These are phyloP conservation scores for Pyrenula massariospora DNA, from an alignment of 495 filamentous ascomycete genomes.

Conservation along the genomic window DNA sequence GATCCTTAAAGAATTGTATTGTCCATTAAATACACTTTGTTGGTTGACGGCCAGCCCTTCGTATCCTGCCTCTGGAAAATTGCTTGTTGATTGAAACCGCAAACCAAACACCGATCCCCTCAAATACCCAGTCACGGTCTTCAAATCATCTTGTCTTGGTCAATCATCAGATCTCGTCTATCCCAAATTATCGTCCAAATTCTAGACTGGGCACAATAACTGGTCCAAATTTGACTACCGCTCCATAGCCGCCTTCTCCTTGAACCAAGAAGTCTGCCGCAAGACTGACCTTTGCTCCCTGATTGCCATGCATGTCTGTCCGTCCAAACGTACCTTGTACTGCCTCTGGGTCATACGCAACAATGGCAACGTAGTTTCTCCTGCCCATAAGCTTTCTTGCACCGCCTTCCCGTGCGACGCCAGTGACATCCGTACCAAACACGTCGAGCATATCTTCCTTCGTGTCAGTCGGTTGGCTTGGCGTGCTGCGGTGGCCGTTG, in stretches of 20 bases:
- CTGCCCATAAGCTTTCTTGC: constrained; percentile 82
- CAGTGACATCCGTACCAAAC: constrained; percentile 81
- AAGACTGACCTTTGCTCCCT: constrained; percentile 64
- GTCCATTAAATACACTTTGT: too few relatives aligned
- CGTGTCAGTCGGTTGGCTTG: constrained; percentile 51
- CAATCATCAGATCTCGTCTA: background rate
- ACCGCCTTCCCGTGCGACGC: constrained; percentile 51
- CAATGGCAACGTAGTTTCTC: constrained; percentile 87
- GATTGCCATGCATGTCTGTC: constrained; percentile 24
- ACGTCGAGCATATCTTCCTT: constrained; percentile 99
- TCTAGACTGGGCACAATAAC: constrained; percentile 91
- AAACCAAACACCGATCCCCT: background rate
- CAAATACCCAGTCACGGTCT: background rate
- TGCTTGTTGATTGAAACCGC: too few relatives aligned
- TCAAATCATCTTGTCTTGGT: background rate
- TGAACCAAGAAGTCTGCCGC: constrained; percentile 97
- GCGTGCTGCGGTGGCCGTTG: constrained; percentile 71
- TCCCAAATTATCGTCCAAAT: constrained; percentile 44
- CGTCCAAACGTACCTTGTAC: constrained; percentile 43
- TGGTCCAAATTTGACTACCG: constrained; percentile 90
- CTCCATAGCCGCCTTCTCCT: constrained; percentile 65
- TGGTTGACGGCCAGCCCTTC: too few relatives aligned
- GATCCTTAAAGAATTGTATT: too few relatives aligned
- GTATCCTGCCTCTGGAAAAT: too few relatives aligned
- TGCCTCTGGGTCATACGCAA: constrained; percentile 82